Percentiles rank a stretch among this genome's conserved stretches.
phyloP scores from a whole-genome alignment of 306 rosid genomes.

The Malus asiatica region DNA sequence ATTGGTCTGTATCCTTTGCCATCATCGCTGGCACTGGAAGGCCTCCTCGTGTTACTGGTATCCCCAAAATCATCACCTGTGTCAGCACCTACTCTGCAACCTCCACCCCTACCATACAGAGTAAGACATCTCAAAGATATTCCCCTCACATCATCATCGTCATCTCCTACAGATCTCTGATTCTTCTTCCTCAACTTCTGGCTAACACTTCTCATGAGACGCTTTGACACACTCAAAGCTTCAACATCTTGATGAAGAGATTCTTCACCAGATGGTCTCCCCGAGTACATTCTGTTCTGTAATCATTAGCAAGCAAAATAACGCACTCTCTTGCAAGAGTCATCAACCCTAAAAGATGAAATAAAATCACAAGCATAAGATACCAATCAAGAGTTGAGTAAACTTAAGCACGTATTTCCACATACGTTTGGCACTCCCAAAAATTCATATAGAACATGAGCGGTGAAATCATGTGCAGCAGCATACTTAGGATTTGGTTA shows the following conservation, averaged over 20 bases:
- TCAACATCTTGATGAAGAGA: constrained; percentile 50
- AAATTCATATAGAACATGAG: neutral
- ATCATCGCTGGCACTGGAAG: constrained; percentile 82
- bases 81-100: constrained; percentile 99
- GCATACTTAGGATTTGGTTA: neutral
- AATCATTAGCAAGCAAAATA: constrained; percentile 22
- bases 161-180: constrained; percentile 49
- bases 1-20: constrained; percentile 65
- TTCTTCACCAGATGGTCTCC: constrained; percentile 49
- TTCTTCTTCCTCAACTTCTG: constrained; percentile 76
- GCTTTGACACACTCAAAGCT: constrained; percentile 69
- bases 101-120: constrained; percentile 80
- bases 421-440: neutral
- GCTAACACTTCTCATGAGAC: constrained; percentile 84
- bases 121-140: constrained; percentile 70
- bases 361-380: constrained; percentile 14
- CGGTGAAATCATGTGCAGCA: neutral
- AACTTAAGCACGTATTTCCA: neutral
- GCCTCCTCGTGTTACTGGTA: constrained; percentile 64
- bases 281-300: constrained; percentile 51
- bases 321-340: constrained; percentile 12
- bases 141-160: constrained; percentile 54
- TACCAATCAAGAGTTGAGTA: neutral
- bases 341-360: constrained; percentile 21
- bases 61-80: constrained; percentile 76